phyloP scores from a whole-genome alignment of 2,329 filamentous ascomycete genomes.

The Aspergillus ochraceoroseus region DNA sequence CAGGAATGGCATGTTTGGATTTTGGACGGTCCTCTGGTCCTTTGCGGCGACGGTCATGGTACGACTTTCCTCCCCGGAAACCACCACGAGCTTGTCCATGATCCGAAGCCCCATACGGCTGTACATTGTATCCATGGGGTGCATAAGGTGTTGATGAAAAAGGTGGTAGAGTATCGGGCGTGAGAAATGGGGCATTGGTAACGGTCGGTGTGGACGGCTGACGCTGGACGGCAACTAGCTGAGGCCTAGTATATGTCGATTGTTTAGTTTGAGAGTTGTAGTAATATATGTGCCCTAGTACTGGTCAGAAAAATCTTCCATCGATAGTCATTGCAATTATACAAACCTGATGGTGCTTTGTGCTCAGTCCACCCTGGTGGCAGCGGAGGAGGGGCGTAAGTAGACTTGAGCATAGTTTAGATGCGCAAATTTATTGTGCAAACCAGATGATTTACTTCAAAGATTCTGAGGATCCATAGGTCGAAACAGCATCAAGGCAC shows the following conservation, averaged over 20 bases:
- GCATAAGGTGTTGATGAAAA: conserved; percentile 38
- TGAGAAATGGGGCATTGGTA: conserved; percentile 30
- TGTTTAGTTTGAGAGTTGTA: conserved; percentile 77
- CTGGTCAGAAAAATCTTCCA: conserved; percentile 21
- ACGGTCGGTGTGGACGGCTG: conserved; percentile 35
- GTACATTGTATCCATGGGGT: conserved; percentile 21
- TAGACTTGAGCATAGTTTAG: conserved; percentile 65
- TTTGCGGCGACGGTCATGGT: conserved; percentile 58
- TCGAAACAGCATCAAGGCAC: neutral
- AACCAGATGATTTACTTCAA: neutral
- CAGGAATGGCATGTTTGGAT: conserved; percentile 71
- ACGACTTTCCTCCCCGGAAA: conserved; percentile 49
- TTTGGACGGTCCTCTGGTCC: conserved; percentile 75
- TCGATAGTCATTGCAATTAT: conserved; percentile 10
- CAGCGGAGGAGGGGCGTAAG: conserved; percentile 65
- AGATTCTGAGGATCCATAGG: neutral
- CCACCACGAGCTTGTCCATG: conserved; percentile 46
- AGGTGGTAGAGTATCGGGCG: conserved; percentile 32
- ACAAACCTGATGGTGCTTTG: conserved; percentile 68
- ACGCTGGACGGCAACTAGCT: conserved; percentile 28
- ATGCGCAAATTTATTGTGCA: neutral
- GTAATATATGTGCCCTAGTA: conserved; percentile 73
- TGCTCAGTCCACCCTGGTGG: conserved; percentile 88
- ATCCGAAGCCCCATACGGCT: conserved; percentile 17
- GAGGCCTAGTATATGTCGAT: conserved; percentile 81